Percentiles rank a stretch among this genome's conserved stretches.
phyloP scores from a whole-genome alignment of 306 rosid genomes.

The Boehmeria nivea region DNA sequence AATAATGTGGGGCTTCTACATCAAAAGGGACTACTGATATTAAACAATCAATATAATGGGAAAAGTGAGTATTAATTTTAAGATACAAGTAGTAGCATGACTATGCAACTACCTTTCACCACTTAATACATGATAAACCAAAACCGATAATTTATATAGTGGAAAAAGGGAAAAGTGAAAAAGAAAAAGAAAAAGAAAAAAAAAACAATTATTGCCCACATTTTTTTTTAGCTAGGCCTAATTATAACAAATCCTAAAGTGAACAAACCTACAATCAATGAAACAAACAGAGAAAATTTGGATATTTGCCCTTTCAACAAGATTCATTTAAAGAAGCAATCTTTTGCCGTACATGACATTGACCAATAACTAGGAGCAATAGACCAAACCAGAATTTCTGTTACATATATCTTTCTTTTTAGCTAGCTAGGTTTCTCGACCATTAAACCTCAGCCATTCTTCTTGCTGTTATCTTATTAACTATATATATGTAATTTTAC shows the following conservation, averaged over 20 bases:
- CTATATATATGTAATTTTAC: too few species aligned
- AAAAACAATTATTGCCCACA: not conserved
- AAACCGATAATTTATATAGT: not conserved
- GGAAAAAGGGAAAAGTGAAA: not conserved
- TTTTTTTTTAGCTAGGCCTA: not conserved
- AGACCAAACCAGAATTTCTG: conserved; percentile 18
- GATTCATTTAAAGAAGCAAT: conserved; percentile 52
- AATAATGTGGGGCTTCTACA: too few species aligned
- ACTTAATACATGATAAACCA: not conserved
- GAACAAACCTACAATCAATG: conserved; percentile 7
- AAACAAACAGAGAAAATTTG: conserved; percentile 22
- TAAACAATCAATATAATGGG: too few species aligned
- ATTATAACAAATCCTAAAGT: not conserved
- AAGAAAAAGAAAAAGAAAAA: not conserved
- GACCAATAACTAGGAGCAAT: conserved; percentile 22
- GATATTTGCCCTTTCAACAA: conserved; percentile 10
- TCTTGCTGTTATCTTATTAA: conserved; percentile 21
- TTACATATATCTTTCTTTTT: conserved; percentile 39
- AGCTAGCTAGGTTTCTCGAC: conserved; percentile 49
- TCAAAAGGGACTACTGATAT: too few species aligned
- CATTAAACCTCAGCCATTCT: conserved; percentile 1
- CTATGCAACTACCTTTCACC: not conserved
- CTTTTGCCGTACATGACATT: conserved; percentile 29
- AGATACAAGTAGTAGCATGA: not conserved
- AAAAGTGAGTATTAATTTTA: too few species aligned